These are phyloP conservation scores for Phytophthora sansomeana DNA, from an alignment of 352 stramenopile genomes.

Conservation along the genomic window DNA sequence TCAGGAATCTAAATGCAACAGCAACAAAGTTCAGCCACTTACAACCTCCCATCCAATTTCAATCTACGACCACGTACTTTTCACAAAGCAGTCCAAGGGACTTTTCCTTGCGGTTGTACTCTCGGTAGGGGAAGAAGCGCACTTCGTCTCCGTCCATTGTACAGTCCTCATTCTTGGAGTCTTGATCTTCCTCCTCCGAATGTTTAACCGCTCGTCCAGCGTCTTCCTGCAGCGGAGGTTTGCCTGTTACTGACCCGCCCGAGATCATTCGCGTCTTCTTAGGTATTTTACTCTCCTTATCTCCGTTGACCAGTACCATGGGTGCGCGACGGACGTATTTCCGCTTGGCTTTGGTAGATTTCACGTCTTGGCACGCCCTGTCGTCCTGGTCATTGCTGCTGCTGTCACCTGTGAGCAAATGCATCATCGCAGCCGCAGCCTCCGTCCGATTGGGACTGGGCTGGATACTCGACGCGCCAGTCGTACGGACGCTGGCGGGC, in stretches of 20 bases:
- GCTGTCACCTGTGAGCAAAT: slow-evolving; percentile 52
- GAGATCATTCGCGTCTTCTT: slow-evolving; percentile 43
- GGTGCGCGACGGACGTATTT: slow-evolving; percentile 67
- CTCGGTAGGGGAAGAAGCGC: slow-evolving; percentile 73
- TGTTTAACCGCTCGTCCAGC: slow-evolving; percentile 11
- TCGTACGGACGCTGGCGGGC: slow-evolving; percentile 25
- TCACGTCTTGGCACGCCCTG: slow-evolving; percentile 21
- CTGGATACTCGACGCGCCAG: slow-evolving; percentile 47
- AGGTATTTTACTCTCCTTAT: slow-evolving; percentile 33
- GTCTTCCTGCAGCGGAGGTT: slow-evolving; percentile 13
- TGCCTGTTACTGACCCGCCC: slow-evolving; percentile 10
- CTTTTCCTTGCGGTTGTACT: slow-evolving; percentile 92
- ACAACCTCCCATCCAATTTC: slow-evolving; percentile 1
- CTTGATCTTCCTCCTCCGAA: slow-evolving; percentile 15
- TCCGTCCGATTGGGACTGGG: slow-evolving; percentile 83
- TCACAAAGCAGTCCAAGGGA: slow-evolving; percentile 86
- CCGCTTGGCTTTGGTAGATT: slow-evolving; percentile 56
- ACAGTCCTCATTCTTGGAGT: slow-evolving; percentile 39
- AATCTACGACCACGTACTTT: slow-evolving; percentile 63
- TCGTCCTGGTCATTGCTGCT: slow-evolving; percentile 20
- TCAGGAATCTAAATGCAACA: slow-evolving; percentile 67
- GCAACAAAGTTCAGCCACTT: slow-evolving; percentile 4
- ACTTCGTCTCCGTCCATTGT: slow-evolving; percentile 45
- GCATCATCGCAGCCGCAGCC: slow-evolving; percentile 82
- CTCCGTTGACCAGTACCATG: slow-evolving; percentile 55